Conservation (phyloP, 2,329 filamentous ascomycete species). For the Knufia fluminis region DNA sequence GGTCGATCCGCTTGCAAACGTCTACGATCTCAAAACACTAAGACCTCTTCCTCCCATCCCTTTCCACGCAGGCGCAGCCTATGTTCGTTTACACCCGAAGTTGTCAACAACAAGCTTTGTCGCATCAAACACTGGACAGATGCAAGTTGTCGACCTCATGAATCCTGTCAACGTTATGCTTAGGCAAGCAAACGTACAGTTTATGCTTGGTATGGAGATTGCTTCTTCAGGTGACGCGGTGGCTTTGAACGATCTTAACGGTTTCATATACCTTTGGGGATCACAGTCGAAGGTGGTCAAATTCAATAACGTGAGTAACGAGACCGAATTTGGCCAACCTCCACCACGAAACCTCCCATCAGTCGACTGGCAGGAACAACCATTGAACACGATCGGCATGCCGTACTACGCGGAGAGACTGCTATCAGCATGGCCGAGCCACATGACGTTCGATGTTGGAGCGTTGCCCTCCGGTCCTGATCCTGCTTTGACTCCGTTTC, state of each 20-base stretch:
- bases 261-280: slow-evolving; percentile 76
- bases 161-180: slow-evolving; percentile 83
- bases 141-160: slow-evolving; percentile 92
- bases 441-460: slow-evolving; percentile 74
- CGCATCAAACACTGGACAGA: slow-evolving; percentile 80
- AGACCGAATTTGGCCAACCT: slow-evolving; percentile 66
- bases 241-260: slow-evolving; percentile 69
- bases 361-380: slow-evolving; percentile 66
- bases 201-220: slow-evolving; percentile 72
- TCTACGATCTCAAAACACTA: slow-evolving; percentile 90
- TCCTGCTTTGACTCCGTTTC: slow-evolving; percentile 54
- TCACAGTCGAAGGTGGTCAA: slow-evolving; percentile 75
- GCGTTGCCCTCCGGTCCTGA: slow-evolving; percentile 72
- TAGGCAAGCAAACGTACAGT: slow-evolving; percentile 69
- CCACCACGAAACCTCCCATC: slow-evolving; percentile 49
- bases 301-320: slow-evolving; percentile 72
- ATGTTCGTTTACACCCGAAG: slow-evolving; percentile 91
- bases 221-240: slow-evolving; percentile 81
- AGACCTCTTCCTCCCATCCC: slow-evolving; percentile 81
- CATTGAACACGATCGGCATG: slow-evolving; percentile 78
- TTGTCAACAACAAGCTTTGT: slow-evolving; percentile 94
- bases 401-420: slow-evolving; percentile 85
- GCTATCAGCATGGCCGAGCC: slow-evolving; percentile 80
- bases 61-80: slow-evolving; percentile 83
- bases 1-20: slow-evolving; percentile 85